Evolutionary conservation across 257 asterid genomes (phyloP).

Genomic region (Salvia rosmarinus): DNA sequence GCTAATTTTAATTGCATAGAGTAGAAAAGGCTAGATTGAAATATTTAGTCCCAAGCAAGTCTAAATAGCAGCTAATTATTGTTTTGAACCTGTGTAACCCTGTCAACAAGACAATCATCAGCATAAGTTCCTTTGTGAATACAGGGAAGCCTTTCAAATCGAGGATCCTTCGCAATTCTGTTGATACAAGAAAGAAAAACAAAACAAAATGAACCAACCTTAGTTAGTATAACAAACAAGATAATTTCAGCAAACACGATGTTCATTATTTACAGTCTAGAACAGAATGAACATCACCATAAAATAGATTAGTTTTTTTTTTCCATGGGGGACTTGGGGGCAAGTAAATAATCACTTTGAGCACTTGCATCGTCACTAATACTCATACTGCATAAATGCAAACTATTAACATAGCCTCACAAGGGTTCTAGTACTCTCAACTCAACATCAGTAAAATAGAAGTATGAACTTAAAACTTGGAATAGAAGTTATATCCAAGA

Average conservation of each 20-base stretch:
- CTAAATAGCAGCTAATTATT: background rate
- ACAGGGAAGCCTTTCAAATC: constrained; percentile 97
- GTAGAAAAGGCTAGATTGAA: background rate
- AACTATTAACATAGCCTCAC: background rate
- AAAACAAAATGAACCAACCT: background rate
- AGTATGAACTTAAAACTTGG: background rate
- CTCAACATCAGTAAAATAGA: background rate
- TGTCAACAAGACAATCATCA: constrained; percentile 91
- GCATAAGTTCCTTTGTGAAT: constrained; percentile 97
- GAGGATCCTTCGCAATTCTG: constrained; percentile 98
- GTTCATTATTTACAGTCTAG: constrained; percentile 3
- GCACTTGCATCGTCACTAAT: background rate
- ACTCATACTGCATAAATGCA: background rate
- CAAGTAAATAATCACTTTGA: background rate
- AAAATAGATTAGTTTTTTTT: background rate
- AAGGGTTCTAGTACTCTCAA: background rate
- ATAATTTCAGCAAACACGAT: background rate
- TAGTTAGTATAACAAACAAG: background rate
- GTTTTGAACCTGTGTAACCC: constrained; percentile 82
- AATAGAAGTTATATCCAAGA: background rate
- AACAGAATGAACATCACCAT: background rate
- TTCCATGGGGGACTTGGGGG: background rate
- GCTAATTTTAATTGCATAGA: background rate
- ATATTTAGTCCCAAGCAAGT: background rate
- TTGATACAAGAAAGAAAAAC: background rate